phyloP scores from a whole-genome alignment of 371 early-diverging fungal genomes.

The Rhizomucor pusillus region DNA sequence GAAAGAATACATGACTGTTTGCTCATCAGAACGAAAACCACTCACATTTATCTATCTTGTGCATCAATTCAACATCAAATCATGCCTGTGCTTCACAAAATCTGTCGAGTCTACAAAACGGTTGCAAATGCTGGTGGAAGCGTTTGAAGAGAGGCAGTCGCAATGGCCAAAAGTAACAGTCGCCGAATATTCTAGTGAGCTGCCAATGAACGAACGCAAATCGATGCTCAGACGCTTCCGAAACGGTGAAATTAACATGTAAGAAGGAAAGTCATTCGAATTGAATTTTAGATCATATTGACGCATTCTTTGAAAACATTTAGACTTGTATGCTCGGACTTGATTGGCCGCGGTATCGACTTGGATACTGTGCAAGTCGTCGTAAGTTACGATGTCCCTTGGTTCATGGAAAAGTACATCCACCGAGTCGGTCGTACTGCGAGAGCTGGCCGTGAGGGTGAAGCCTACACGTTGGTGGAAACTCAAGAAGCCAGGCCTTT shows the following conservation, averaged over 20 bases:
- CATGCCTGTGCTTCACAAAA: conserved; percentile 85
- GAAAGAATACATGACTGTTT: conserved; percentile 70
- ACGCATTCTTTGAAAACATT: not conserved
- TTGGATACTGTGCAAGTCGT: conserved; percentile 80
- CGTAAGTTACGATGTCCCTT: conserved; percentile 94
- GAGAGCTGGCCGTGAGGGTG: conserved; percentile 90
- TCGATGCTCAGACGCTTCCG: conserved; percentile 69
- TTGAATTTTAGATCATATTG: too few relatives aligned
- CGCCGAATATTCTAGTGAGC: conserved; percentile 85
- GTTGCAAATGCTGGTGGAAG: conserved; percentile 65
- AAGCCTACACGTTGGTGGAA: conserved; percentile 86
- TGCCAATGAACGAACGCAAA: conserved; percentile 63
- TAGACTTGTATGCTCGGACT: conserved; percentile 71
- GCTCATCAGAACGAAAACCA: conserved; percentile 68
- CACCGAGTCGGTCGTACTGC: conserved; percentile 99
- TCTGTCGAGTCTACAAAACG: conserved; percentile 85
- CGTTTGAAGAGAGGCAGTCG: conserved; percentile 37
- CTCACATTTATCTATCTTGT: conserved; percentile 77
- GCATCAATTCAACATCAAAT: conserved; percentile 56
- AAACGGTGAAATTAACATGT: conserved; percentile 64
- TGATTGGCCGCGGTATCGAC: conserved; percentile 96
- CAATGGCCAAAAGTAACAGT: conserved; percentile 43
- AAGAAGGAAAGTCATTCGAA: too few relatives aligned
- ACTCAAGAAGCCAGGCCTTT: conserved; percentile 74
- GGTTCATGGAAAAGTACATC: conserved; percentile 87